Base-by-base conservation (phyloP, 2,329 filamentous ascomycete genomes). In the Phyllosticta capitalensis region DNA sequence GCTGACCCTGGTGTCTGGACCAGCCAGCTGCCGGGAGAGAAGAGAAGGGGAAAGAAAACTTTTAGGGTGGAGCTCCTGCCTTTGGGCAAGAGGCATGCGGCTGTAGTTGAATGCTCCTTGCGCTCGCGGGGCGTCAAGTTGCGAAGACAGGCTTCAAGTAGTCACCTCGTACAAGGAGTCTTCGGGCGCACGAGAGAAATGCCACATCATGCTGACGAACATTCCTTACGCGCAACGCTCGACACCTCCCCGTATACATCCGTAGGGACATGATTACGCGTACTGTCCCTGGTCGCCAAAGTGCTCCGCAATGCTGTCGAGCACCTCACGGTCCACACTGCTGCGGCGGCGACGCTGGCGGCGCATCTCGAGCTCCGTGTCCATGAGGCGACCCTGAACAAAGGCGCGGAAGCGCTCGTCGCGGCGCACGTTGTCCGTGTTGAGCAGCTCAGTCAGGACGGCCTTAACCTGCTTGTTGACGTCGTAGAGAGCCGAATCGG, bases 391-490 rank as follows among this genome's bases (percentile, higher is more conserved):
- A 4, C 72, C 73, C 64, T 82, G 80, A 12, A 82, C 75, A 78
- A 79, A 82, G 17, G 69, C 69, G 49, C 80, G 72, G 61, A 71
- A 70, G 61, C 74, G 74, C 1, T 70, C 67, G 67, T 82, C 79
- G 9, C 70, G 66, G 49, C 73, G 74, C 3, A 81, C 79, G 49
- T 73, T 74, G 17, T 79, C 76, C 53, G 78, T 80, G 63, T 82
- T 82, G 58, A 83, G 69, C 1, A 83, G 70, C 61, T 81, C 78
- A 10, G 79, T 82, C 54, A 83, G 72, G 9, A 78, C 80, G 20
- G 72, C 74, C 64, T 82, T 81, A 68, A 81, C 81, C 63, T 79
- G 76, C 55, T 78, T 72, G 63, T 80, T 81, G 67, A 81, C 74
- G 50, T 78, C 69, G 61, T 72, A 74, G n/a, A 80, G 67, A 62